Evolutionary conservation across 2,329 filamentous ascomycete genomes (phyloP), one percentile per base, ranked within the genome.

Genomic region (Beauveria caledonica): DNA sequence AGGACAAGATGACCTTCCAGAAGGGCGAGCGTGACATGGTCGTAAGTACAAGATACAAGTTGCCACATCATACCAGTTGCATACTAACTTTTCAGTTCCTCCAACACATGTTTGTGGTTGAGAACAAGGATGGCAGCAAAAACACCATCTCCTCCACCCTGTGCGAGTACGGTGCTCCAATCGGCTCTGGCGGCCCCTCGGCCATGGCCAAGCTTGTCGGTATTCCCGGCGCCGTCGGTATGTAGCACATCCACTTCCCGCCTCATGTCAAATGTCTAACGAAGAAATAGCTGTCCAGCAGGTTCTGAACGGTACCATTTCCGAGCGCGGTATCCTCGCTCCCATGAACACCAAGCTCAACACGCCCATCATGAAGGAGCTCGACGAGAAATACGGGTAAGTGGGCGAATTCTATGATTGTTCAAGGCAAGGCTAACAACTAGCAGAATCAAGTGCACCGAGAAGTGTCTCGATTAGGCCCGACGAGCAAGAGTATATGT

Each of bases 1-100:
- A 96, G 80, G 78, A 89, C 80, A 96, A 95, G 85, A 95, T 96
- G 90, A 84, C 89, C 75, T 96, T 87, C 74, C 88, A 84, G 70
- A 80, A 88, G 68, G 87, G 83, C 63, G 91, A 96, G 84, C 87
- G 92, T 62, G 92, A 96, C 74, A 79, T 95, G 66, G 89, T 94
- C 65, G 84, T 89, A 60, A 48, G 77, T 64, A 54, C 21, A 48
- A 53, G 23, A 23, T 21, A 1, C 60, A 66, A 59, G 63, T 66
- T 44, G 6, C 21, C 17, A 7, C 33, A 36, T 15, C 5, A 36
- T 36, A 5, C 11, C 33, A n/a, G 17, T 15, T 36, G n/a, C 1
- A 17, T 45, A 27, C 64, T 81, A 82, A 63, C 27, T 44, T 4
- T 39, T 42, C 13, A 64, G 51, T 46, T 62, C 60, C 81, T 91